Percentiles rank a stretch among this genome's conserved stretches.
Conservation (phyloP, 164 flowering plant genomes). For the Macadamia integrifolia region DNA sequence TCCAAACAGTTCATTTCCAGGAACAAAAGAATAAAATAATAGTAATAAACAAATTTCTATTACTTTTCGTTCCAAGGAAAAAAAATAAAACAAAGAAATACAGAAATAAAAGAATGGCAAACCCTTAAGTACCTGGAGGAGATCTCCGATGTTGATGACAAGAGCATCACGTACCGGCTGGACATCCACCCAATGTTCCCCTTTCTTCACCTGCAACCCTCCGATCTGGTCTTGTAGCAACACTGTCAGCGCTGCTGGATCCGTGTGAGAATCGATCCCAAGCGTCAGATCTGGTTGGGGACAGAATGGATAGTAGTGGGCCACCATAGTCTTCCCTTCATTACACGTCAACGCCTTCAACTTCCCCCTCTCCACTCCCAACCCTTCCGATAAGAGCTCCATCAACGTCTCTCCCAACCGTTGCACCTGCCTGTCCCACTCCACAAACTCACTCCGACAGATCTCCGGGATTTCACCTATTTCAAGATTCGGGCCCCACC, state of each 20-base stretch:
- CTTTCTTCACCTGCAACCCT: constrained; percentile 57
- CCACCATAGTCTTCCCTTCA: constrained; percentile 38
- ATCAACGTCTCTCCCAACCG: constrained; percentile 36
- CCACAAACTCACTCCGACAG: constrained; percentile 32
- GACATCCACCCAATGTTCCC: constrained; percentile 53
- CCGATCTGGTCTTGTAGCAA: constrained; percentile 49
- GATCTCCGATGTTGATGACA: constrained; percentile 55
- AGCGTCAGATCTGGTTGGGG: constrained; percentile 69
- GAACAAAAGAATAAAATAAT: no score
- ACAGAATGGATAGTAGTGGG: constrained; percentile 64
- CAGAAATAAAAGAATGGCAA: no score
- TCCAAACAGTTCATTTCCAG: no score
- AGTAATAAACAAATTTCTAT: no score
- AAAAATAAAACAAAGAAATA: no score
- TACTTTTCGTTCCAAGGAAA: no score
- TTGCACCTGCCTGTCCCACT: constrained; percentile 30
- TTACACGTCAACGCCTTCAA: constrained; percentile 35
- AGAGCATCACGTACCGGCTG: constrained; percentile 54
- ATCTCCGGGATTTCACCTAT: constrained; percentile 36
- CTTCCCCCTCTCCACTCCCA: constrained; percentile 38
- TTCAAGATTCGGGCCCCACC: constrained; percentile 23
- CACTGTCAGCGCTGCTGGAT: constrained; percentile 56
- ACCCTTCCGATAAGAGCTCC: constrained; percentile 49
- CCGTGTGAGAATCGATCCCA: constrained; percentile 55
- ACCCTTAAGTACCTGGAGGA: constrained; percentile 45